Base-by-base conservation (phyloP, 768 basidiomycete species). In the Termitomyces sp. region DNA sequence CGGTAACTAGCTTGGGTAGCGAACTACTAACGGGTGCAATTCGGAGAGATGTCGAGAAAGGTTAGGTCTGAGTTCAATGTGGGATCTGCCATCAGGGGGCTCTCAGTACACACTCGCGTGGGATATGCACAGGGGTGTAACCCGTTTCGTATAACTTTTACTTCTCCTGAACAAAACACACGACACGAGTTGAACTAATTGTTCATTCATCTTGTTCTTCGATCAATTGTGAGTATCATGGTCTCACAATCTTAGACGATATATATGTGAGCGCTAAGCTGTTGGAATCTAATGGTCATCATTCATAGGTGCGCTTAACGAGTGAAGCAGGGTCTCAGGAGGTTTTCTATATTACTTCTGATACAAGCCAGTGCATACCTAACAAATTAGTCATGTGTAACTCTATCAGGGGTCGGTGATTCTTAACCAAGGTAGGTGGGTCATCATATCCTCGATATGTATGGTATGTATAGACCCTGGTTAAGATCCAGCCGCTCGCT, bases 381-480 rank as follows among this genome's bases (percentile, higher is more conserved):
- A 24, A 47, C 59, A 48, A 38, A 20, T 12, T 32, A 44, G 20
- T 43, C 20, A 47, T 36, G 22, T 33, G 22, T 33, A 65, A 65
- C 60, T 63, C 62, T 63, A 63, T 65, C 64, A 63, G 56, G 56
- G 58, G 47, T 50, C 60, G 56, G 52, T 7, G 49, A 32, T 53
- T 63, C 64, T 58, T 65, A 56, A 63, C 63, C 61, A 52, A 64
- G 54, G 56, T 56, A 64, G 54, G 56, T 56, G 49, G 60, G 56
- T 58, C 47, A 42, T 30, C n/a, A n/a, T 12, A 24, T 22, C 35
- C 13, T 30, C 0, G 30, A 6, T 7, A 30, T 30, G 6, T 7
- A 30, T 30, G 5, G 6, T 28, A 47, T 53, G 60, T 61, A 45
- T 20, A 26, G 32, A 45, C 48, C 52, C 35, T 58, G 52, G 49